These are phyloP conservation scores for Albizia julibrissin DNA, from an alignment of 306 rosid genomes.

Conservation along the genomic window DNA sequence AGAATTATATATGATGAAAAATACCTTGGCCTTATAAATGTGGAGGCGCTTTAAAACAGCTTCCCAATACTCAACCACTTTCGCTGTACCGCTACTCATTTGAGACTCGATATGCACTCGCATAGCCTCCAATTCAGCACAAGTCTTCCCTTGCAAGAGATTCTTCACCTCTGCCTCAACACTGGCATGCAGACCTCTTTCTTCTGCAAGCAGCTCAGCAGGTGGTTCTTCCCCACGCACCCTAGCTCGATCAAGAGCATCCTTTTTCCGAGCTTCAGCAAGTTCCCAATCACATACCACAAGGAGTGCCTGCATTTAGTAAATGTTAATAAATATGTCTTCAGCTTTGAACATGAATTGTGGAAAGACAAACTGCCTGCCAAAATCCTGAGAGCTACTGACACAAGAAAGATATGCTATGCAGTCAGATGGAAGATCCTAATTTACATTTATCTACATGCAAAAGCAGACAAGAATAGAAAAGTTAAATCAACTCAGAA, in stretches of 20 bases:
- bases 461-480: not conserved
- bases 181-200: constrained; percentile 93
- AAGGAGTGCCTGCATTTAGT: constrained; percentile 80
- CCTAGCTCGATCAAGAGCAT: constrained; percentile 92
- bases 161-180: constrained; percentile 77
- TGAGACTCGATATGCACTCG: constrained; percentile 78
- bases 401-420: not conserved
- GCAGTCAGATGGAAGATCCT: not conserved
- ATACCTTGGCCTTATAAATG: constrained; percentile 95
- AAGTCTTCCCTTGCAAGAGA: constrained; percentile 76
- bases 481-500: not conserved
- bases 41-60: constrained; percentile 83
- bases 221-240: constrained; percentile 98
- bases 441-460: not conserved
- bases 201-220: constrained; percentile 95
- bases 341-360: constrained; percentile 19
- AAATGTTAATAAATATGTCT: constrained; percentile 24
- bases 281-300: constrained; percentile 95
- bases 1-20: constrained; percentile 28
- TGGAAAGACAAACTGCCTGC: constrained; percentile 24
- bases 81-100: constrained; percentile 92
- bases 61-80: constrained; percentile 97
- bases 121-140: constrained; percentile 72
- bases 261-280: constrained; percentile 89
- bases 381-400: constrained; percentile 12